Conservation (phyloP, 345 rosid species). For the Iberis pinnata region DNA sequence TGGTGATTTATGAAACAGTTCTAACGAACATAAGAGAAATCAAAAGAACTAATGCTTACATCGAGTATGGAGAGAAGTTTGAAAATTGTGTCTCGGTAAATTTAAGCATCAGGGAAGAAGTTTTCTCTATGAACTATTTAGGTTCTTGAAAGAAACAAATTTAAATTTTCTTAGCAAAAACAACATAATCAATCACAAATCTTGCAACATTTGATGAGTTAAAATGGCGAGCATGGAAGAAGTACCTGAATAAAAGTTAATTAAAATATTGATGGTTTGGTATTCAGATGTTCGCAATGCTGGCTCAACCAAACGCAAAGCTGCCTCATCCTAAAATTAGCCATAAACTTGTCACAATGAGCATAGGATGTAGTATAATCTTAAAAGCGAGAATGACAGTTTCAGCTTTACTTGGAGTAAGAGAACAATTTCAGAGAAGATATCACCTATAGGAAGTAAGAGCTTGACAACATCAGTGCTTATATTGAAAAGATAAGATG, state of each 20-base stretch:
- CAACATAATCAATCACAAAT: too few relatives aligned
- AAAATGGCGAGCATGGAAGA: constrained; percentile 10
- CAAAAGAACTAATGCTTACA: too few relatives aligned
- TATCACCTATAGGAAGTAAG: constrained; percentile 91
- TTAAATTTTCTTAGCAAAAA: neutral
- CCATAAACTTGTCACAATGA: constrained; percentile 5
- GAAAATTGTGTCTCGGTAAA: too few relatives aligned
- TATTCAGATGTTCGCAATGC: constrained; percentile 59
- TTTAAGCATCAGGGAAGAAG: constrained; percentile 84
- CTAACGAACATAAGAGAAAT: too few relatives aligned
- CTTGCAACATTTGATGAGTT: constrained; percentile 2
- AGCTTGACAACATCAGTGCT: constrained; percentile 76
- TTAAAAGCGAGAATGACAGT: neutral
- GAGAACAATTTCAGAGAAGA: constrained; percentile 80
- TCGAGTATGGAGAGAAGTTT: too few relatives aligned
- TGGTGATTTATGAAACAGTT: too few relatives aligned
- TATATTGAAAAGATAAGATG: constrained; percentile 79
- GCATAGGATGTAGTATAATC: neutral
- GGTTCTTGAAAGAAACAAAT: constrained; percentile 52
- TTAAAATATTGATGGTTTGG: constrained; percentile 66
- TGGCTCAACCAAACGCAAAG: constrained; percentile 57
- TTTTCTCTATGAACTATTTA: constrained; percentile 70
- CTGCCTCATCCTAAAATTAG: constrained; percentile 66
- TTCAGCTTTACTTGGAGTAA: constrained; percentile 59
- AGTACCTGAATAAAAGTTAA: constrained; percentile 74